Percentiles rank a stretch among this genome's conserved stretches.
phyloP scores from a whole-genome alignment of 352 stramenopile species.

The Phytophthora cactorum region DNA sequence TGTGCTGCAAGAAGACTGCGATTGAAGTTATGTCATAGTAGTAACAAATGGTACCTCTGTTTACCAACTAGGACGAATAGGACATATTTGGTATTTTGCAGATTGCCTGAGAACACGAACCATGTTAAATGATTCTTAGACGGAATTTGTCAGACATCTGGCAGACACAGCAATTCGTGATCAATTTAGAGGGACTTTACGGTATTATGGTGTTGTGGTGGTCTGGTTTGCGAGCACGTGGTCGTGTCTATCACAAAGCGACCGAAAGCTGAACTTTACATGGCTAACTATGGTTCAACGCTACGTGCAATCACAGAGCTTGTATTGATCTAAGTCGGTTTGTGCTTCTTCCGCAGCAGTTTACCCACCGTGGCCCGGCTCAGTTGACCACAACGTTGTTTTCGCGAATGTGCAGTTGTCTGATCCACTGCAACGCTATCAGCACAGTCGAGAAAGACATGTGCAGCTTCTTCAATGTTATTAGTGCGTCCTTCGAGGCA shows the following conservation, averaged over 20 bases:
- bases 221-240: too few relatives aligned
- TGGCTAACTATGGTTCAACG: too few relatives aligned
- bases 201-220: background rate
- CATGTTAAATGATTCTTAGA: too few relatives aligned
- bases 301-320: too few relatives aligned
- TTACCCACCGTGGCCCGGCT: background rate
- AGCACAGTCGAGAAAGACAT: background rate
- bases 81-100: too few relatives aligned
- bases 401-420: constrained; percentile 1
- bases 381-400: background rate
- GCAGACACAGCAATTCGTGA: background rate
- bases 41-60: too few relatives aligned
- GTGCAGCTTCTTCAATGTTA: too few relatives aligned
- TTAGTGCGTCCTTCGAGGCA: background rate
- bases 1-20: too few relatives aligned
- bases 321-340: background rate
- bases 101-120: too few relatives aligned
- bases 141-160: background rate
- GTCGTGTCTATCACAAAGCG: background rate
- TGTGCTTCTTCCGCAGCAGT: constrained; percentile 1
- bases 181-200: background rate
- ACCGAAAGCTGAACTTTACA: background rate
- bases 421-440: constrained; percentile 3
- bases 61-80: too few relatives aligned
- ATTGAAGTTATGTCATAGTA: too few relatives aligned